Evolutionary conservation across 495 filamentous ascomycete genomes (phyloP).

Genomic region (Venustampulla echinocandica): DNA sequence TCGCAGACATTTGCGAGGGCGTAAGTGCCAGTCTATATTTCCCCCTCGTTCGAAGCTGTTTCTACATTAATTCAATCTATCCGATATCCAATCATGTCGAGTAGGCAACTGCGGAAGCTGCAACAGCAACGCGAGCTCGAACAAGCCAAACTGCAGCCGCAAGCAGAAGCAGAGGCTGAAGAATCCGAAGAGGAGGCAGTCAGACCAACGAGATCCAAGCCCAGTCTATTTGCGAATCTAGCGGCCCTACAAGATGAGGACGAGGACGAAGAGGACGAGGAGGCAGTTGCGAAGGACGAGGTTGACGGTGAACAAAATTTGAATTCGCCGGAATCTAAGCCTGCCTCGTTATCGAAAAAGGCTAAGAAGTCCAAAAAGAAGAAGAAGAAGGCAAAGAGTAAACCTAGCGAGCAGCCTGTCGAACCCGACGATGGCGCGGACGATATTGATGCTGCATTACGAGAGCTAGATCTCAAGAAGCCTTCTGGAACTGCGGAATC

Average conservation of each 20-base stretch:
- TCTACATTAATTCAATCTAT: too few species aligned
- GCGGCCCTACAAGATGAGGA: conserved; percentile 38
- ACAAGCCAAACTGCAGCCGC: conserved; percentile 16
- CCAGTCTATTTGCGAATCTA: conserved; percentile 41
- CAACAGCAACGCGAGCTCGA: conserved; percentile 52
- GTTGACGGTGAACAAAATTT: conserved; percentile 32
- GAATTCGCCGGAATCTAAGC: conserved; percentile 12
- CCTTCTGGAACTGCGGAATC: conserved; percentile 8
- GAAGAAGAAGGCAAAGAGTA: conserved; percentile 41
- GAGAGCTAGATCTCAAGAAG: conserved; percentile 44
- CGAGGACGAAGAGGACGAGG: conserved; percentile 23
- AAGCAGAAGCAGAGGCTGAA: conserved; percentile 31
- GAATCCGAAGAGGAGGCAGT: conserved; percentile 36
- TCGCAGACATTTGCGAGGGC: too few species aligned
- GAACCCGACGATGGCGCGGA: conserved; percentile 44
- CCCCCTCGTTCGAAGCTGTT: too few species aligned
- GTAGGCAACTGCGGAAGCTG: conserved; percentile 67
- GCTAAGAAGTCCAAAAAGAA: conserved; percentile 49
- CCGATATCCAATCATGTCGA: conserved; percentile 53
- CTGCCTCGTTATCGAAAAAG: conserved; percentile 22
- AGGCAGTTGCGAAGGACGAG: conserved; percentile 48
- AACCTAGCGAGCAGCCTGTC: conserved; percentile 24
- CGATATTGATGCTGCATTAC: conserved; percentile 76
- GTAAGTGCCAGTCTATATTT: too few species aligned
- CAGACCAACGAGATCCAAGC: conserved; percentile 23